phyloP scores from a whole-genome alignment of 768 basidiomycete species.

The Pisolithus marmoratus region DNA sequence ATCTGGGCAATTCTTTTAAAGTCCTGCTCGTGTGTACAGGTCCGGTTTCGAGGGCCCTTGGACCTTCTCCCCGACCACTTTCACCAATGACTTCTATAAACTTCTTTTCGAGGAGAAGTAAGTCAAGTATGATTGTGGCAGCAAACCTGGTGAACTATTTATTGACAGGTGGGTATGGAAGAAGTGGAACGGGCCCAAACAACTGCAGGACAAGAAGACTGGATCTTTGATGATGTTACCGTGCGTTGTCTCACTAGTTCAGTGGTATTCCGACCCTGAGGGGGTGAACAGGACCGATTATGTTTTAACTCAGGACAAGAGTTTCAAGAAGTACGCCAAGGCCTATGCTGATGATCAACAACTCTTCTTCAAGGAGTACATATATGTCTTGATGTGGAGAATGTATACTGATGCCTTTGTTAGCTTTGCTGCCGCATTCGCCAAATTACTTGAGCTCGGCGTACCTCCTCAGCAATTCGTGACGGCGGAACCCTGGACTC shows the following conservation, averaged over 20 bases:
- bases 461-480: slow-evolving; percentile 80
- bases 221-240: slow-evolving; percentile 92
- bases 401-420: not conserved
- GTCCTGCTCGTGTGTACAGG: slow-evolving; percentile 21
- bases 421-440: slow-evolving; percentile 78
- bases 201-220: slow-evolving; percentile 90
- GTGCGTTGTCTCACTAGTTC: slow-evolving; percentile 37
- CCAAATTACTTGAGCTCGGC: slow-evolving; percentile 87
- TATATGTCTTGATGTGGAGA: slow-evolving; percentile 4
- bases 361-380: slow-evolving; percentile 92
- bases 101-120: slow-evolving; percentile 84
- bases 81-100: slow-evolving; percentile 84
- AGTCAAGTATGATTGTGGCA: slow-evolving; percentile 5
- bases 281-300: slow-evolving; percentile 64
- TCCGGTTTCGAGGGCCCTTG: slow-evolving; percentile 89
- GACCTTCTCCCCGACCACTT: slow-evolving; percentile 88
- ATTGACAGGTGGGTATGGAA: slow-evolving; percentile 74
- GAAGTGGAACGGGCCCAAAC: slow-evolving; percentile 93
- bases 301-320: slow-evolving; percentile 83
- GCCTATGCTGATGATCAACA: slow-evolving; percentile 82
- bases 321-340: slow-evolving; percentile 84
- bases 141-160: not conserved
- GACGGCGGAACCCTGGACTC: slow-evolving; percentile 64
- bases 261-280: not conserved
- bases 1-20: not conserved